phyloP scores from a whole-genome alignment of 257 asterid species.

The Gentiana macrophylla region DNA sequence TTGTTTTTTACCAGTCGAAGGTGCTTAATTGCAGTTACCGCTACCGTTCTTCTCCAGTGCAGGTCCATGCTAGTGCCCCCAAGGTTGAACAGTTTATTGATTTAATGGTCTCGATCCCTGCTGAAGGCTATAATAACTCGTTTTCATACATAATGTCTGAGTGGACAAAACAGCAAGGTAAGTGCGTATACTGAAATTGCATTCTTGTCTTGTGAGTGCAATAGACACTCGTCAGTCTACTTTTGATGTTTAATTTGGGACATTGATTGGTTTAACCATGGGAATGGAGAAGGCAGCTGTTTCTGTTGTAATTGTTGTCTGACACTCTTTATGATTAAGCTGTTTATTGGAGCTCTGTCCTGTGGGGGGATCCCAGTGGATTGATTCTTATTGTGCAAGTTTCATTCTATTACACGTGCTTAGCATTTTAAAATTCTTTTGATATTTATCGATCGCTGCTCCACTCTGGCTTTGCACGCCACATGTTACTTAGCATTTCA shows the following conservation, averaged over 20 bases:
- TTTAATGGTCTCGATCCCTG: slow-evolving; percentile 67
- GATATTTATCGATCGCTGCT: too few relatives aligned
- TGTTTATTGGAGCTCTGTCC: too few relatives aligned
- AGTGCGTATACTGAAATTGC: slow-evolving; percentile 19
- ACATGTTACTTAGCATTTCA: too few relatives aligned
- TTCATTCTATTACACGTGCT: too few relatives aligned
- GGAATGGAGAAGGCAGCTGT: too few relatives aligned
- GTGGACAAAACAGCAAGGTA: slow-evolving; percentile 92
- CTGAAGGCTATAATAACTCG: slow-evolving; percentile 64
- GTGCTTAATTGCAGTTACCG: slow-evolving; percentile 6
- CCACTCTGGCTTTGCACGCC: too few relatives aligned
- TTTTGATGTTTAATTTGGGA: background rate
- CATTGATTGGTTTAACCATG: background rate
- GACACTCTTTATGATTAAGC: too few relatives aligned
- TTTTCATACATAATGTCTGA: slow-evolving; percentile 82
- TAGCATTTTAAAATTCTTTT: too few relatives aligned
- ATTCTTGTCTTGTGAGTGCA: background rate
- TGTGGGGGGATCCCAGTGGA: too few relatives aligned
- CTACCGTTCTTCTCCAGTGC: slow-evolving; percentile 23
- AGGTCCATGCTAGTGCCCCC: slow-evolving; percentile 92
- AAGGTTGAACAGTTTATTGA: slow-evolving; percentile 72
- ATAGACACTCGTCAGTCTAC: background rate
- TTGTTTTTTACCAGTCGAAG: background rate
- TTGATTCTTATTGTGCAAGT: too few relatives aligned
- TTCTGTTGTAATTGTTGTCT: too few relatives aligned